Base-by-base conservation (phyloP, 208 protist species). In the Trypanosoma boissoni region DNA sequence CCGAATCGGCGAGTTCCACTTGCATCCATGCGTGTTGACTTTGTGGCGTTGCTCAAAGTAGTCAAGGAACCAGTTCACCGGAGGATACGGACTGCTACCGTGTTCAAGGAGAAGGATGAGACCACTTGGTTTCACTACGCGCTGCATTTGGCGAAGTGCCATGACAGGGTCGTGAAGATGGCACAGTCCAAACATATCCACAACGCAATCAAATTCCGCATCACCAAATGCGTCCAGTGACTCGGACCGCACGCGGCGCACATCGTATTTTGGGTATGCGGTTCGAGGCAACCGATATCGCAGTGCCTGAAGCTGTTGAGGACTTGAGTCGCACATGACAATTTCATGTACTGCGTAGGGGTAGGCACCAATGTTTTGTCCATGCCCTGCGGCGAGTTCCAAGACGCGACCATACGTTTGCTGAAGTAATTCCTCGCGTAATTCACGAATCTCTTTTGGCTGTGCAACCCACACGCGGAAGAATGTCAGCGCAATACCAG, bases 111-210 rank as follows among this genome's bases (percentile, higher is more conserved):
- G 71, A 31, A 97, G 53, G 58, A 97, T 92, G 57, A 90, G 79
- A 18, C 91, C 91, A 61, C 73, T 91, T 24, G 83, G 80, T 59
- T 95, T 97, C 42, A 91, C 78, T 32, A 97, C 84, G 7, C 87
- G 76, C 70, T 92, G 83, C 88, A 95, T 94, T 72, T 97, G 85
- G 2, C 80, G 78, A 28, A 97, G 72, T 18, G 82, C 85, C 80
- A 84, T 91, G 43, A 91, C 83, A 23, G 91, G 91, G 70, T 95
- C 86, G 57, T 90, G 78, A n/a, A 94, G 66, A 44, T 88, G 80
- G 55, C 91, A 97, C 23, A 97, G 76, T 14, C 91, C 91, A 63
- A 94, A 97, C 83, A 92, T 94, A 74, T 97, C 91, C 29, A 95
- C 83, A 4, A 94, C 68, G 58, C 82, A 92, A 61, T 96, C 91